A percentile compares a stretch with the other conserved stretches of the same genome.
phyloP scores from a whole-genome alignment of 768 basidiomycete species.

The Lactarius pseudohatsudake region DNA sequence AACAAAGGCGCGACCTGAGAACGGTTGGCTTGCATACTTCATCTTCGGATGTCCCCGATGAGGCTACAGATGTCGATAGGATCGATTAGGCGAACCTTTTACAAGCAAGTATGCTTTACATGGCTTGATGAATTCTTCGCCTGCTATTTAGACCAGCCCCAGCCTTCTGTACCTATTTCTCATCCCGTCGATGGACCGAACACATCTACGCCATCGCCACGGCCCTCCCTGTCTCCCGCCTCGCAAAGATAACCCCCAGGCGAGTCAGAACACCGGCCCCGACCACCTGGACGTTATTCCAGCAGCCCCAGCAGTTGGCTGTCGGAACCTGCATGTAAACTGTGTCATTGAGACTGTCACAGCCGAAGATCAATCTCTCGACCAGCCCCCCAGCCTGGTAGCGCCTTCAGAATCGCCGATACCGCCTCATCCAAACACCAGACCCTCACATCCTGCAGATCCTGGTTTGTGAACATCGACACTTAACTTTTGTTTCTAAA shows the following conservation, averaged over 20 bases:
- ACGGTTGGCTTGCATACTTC: not conserved
- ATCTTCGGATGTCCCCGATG: not conserved
- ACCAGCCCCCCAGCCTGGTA: constrained; percentile 25
- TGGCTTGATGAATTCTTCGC: constrained; percentile 86
- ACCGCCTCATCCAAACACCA: not conserved
- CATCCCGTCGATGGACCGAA: not conserved
- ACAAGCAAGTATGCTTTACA: constrained; percentile 67
- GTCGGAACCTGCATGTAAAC: not conserved
- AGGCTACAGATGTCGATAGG: constrained; percentile 18
- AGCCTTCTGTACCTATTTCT: constrained; percentile 2
- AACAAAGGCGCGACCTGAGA: not conserved
- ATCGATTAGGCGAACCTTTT: constrained; percentile 68
- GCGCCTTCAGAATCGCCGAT: not conserved
- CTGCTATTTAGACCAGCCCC: constrained; percentile 37
- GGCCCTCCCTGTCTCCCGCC: constrained; percentile 5
- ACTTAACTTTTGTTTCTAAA: too few species aligned
- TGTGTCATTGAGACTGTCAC: not conserved
- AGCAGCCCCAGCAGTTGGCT: not conserved
- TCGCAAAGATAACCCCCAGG: not conserved
- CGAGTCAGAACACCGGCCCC: not conserved
- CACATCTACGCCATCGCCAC: not conserved
- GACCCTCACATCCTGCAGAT: not conserved
- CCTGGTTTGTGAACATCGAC: not conserved
- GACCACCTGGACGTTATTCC: not conserved
- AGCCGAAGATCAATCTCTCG: constrained; percentile 25